Evolutionary conservation across 306 rosid species (phyloP).

Genomic region (Sicyos baderoa): DNA sequence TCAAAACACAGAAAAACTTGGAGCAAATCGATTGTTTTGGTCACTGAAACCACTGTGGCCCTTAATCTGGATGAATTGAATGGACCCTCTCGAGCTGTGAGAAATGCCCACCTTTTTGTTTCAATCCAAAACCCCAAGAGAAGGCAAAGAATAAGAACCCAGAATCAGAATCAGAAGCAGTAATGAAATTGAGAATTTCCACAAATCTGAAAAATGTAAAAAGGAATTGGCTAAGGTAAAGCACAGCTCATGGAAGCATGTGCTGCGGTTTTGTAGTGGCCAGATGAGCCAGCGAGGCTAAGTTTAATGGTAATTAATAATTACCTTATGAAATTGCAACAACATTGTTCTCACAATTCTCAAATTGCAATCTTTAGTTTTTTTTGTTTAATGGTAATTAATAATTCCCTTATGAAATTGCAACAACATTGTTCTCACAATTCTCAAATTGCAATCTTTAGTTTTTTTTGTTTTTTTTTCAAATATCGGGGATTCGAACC

Average conservation of each 20-base stretch:
- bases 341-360: not conserved
- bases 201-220: not conserved
- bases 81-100: not conserved
- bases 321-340: slow-evolving; percentile 1
- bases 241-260: slow-evolving; percentile 21
- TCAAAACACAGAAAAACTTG: slow-evolving; percentile 14
- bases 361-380: not conserved
- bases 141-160: slow-evolving; percentile 17
- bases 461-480: too few relatives aligned
- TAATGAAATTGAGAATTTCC: too few relatives aligned
- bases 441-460: not conserved
- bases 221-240: not conserved
- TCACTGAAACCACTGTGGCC: slow-evolving; percentile 13
- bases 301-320: not conserved
- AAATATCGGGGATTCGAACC: too few relatives aligned
- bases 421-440: not conserved
- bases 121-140: slow-evolving; percentile 5
- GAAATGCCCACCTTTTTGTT: slow-evolving; percentile 5
- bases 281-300: slow-evolving; percentile 11
- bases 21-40: slow-evolving; percentile 12
- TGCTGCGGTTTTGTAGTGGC: slow-evolving; percentile 20
- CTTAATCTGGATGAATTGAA: slow-evolving; percentile 10
- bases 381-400: not conserved
- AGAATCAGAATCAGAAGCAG: not conserved
- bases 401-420: slow-evolving; percentile 2